These are phyloP conservation scores for Monascus ruber DNA, from an alignment of 2,329 filamentous ascomycete genomes.

Conservation along the genomic window DNA sequence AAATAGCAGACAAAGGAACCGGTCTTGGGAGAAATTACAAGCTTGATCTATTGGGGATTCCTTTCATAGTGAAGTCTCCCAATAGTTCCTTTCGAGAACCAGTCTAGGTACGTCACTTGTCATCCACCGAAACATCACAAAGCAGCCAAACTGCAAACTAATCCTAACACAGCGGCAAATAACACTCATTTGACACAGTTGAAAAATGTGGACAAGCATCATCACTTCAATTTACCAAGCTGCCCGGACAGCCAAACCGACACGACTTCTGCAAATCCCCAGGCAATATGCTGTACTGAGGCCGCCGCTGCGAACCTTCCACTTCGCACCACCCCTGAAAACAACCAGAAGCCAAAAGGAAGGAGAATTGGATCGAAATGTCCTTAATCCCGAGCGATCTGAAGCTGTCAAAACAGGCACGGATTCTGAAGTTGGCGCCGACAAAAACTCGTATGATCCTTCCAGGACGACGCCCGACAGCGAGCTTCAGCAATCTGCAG, in stretches of 20 bases:
- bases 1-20: too few species aligned
- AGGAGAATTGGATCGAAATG: slow-evolving; percentile 39
- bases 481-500: slow-evolving; percentile 27
- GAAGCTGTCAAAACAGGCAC: slow-evolving; percentile 60
- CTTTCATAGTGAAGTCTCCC: too few species aligned
- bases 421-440: slow-evolving; percentile 47
- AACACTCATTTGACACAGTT: too few species aligned
- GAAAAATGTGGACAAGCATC: slow-evolving; percentile 6
- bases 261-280: neutral
- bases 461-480: slow-evolving; percentile 55
- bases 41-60: too few species aligned
- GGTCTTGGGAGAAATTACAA: too few species aligned
- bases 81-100: too few species aligned
- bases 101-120: too few species aligned
- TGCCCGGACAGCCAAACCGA: neutral
- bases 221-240: slow-evolving; percentile 10
- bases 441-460: slow-evolving; percentile 58
- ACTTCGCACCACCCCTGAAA: neutral
- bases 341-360: slow-evolving; percentile 1
- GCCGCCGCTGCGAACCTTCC: neutral
- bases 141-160: too few species aligned
- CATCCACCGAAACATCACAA: too few species aligned
- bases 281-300: too few species aligned
- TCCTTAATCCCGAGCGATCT: slow-evolving; percentile 51
- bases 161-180: too few species aligned